These are phyloP conservation scores for Auriscalpium microsporum DNA, from an alignment of 768 basidiomycete species.

Conservation along the genomic window DNA sequence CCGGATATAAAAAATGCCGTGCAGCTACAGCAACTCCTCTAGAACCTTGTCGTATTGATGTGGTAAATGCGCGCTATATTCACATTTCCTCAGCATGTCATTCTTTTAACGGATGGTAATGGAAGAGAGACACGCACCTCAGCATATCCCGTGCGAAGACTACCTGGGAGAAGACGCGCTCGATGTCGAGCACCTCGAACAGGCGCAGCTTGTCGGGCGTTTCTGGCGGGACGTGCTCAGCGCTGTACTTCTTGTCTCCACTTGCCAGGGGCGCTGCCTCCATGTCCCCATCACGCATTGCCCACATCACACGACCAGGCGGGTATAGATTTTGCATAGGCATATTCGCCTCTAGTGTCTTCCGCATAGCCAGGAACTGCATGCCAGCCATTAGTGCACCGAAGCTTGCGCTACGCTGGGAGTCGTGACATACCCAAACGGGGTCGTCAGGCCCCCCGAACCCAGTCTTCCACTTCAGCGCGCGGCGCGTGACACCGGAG, in stretches of 20 bases:
- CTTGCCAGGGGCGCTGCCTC: constrained; percentile 39
- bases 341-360: constrained; percentile 84
- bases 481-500: constrained; percentile 33
- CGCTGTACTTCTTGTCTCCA: constrained; percentile 16
- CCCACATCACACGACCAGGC: constrained; percentile 74
- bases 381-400: background rate
- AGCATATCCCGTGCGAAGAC: constrained; percentile 81
- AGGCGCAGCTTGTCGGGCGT: constrained; percentile 51
- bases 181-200: constrained; percentile 71
- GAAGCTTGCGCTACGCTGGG: background rate
- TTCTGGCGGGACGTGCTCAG: constrained; percentile 10
- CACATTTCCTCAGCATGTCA: background rate
- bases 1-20: too few species aligned
- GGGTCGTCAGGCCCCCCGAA: constrained; percentile 47
- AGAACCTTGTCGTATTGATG: constrained; percentile 73
- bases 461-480: constrained; percentile 56
- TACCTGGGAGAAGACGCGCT: constrained; percentile 72
- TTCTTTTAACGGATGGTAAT: too few species aligned
- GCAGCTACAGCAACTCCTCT: constrained; percentile 41
- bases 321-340: constrained; percentile 61
- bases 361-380: constrained; percentile 72
- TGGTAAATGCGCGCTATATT: constrained; percentile 60
- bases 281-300: constrained; percentile 63
- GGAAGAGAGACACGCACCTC: constrained; percentile 35
- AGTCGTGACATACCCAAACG: constrained; percentile 1